Percentiles rank a stretch among this genome's conserved stretches.
These are phyloP conservation scores for Termitomyces sp. DNA, from an alignment of 768 basidiomycete genomes.

Conservation along the genomic window DNA sequence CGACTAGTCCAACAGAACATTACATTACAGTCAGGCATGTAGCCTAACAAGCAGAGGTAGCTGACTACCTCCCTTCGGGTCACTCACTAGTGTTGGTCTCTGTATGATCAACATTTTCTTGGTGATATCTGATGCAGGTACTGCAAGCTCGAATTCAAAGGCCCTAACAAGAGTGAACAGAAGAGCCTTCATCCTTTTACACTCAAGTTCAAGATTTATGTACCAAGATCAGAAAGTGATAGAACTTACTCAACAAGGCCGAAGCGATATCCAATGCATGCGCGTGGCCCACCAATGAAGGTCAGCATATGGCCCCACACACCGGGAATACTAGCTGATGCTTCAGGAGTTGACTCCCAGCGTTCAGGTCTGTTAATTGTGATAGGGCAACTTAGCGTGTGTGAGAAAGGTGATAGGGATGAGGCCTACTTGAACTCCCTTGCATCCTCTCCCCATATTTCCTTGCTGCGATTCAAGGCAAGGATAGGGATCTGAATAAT, in stretches of 20 bases:
- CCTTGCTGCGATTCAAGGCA: slow-evolving; percentile 48
- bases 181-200: slow-evolving; percentile 33
- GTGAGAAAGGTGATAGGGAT: not conserved
- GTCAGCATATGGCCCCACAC: slow-evolving; percentile 59
- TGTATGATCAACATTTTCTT: slow-evolving; percentile 40
- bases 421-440: slow-evolving; percentile 52
- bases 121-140: slow-evolving; percentile 41
- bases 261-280: slow-evolving; percentile 70
- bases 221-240: not conserved
- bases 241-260: slow-evolving; percentile 48
- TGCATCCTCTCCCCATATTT: slow-evolving; percentile 56
- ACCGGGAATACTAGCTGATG: slow-evolving; percentile 48
- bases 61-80: slow-evolving; percentile 39
- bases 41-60: slow-evolving; percentile 39
- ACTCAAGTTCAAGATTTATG: not conserved
- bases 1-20: no score
- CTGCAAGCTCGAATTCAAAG: slow-evolving; percentile 55
- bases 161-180: slow-evolving; percentile 51
- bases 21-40: no score
- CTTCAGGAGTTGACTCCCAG: slow-evolving; percentile 50
- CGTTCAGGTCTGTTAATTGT: slow-evolving; percentile 56
- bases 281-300: slow-evolving; percentile 63
- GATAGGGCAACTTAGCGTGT: slow-evolving; percentile 9
- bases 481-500: slow-evolving; percentile 49
- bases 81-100: slow-evolving; percentile 40